These are phyloP conservation scores for Cinnamomum chago DNA, from an alignment of 164 flowering plant species.

Conservation along the genomic window DNA sequence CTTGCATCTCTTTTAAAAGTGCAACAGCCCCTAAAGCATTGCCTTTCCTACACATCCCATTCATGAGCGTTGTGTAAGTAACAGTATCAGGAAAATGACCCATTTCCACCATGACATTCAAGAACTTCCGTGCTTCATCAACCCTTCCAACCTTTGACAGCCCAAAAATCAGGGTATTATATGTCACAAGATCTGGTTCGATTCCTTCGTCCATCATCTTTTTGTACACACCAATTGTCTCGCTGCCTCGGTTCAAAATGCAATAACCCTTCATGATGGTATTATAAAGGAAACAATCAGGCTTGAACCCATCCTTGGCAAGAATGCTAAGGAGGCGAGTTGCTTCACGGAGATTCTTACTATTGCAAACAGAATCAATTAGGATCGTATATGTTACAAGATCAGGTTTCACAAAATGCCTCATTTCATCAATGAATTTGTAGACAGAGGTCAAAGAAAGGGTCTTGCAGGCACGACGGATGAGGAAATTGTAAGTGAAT, in stretches of 20 bases:
- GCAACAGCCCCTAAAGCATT: slow-evolving; percentile 61
- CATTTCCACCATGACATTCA: slow-evolving; percentile 58
- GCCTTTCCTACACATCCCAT: slow-evolving; percentile 89
- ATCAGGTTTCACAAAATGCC: slow-evolving; percentile 48
- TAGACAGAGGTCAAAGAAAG: slow-evolving; percentile 50
- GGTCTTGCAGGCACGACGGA: slow-evolving; percentile 58
- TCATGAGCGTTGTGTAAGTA: slow-evolving; percentile 86
- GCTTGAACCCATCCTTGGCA: slow-evolving; percentile 59
- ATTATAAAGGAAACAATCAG: slow-evolving; percentile 80
- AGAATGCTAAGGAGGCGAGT: slow-evolving; percentile 49
- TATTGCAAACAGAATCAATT: slow-evolving; percentile 77
- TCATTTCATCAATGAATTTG: slow-evolving; percentile 52
- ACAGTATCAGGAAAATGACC: slow-evolving; percentile 77
- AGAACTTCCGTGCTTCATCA: slow-evolving; percentile 55
- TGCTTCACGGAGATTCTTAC: slow-evolving; percentile 75
- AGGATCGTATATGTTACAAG: slow-evolving; percentile 80
- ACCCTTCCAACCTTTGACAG: slow-evolving; percentile 75
- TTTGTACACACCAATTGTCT: slow-evolving; percentile 67
- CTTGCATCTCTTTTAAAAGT: slow-evolving; percentile 74
- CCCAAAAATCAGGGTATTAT: slow-evolving; percentile 83
- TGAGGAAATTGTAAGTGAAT: slow-evolving; percentile 67
- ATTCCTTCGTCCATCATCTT: slow-evolving; percentile 76
- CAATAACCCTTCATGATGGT: slow-evolving; percentile 93
- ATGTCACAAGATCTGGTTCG: slow-evolving; percentile 75
- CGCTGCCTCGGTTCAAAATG: slow-evolving; percentile 47